A percentile compares a stretch with the other conserved stretches of the same genome.
Evolutionary conservation across 768 basidiomycete species (phyloP).

Genomic region (Hericium alpestre): DNA sequence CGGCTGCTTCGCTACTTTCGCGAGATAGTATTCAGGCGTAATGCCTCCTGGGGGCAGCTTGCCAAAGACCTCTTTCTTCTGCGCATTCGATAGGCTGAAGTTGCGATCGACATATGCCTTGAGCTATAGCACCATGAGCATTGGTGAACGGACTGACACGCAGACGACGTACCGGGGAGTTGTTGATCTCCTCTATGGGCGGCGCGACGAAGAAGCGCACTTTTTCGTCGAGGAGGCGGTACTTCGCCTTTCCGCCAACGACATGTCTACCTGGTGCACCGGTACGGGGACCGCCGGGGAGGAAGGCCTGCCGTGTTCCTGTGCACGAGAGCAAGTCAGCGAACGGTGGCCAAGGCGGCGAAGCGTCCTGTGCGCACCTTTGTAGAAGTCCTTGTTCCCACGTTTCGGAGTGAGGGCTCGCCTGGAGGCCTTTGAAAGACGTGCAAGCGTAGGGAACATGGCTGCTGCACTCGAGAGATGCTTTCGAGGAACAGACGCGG

Average conservation of each 20-base stretch:
- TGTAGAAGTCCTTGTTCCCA: constrained; percentile 95
- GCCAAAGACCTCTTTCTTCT: constrained; percentile 22
- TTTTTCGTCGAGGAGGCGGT: constrained; percentile 70
- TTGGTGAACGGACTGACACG: neutral
- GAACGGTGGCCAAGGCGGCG: neutral
- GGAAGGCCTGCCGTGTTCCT: constrained; percentile 77
- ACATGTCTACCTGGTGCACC: constrained; percentile 85
- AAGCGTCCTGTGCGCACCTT: constrained; percentile 44
- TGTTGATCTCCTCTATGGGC: constrained; percentile 49
- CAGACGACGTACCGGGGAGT: constrained; percentile 38
- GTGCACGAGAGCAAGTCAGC: neutral
- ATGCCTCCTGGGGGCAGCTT: constrained; percentile 25
- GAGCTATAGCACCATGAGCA: constrained; percentile 30
- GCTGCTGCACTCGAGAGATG: neutral
- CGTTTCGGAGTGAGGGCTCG: constrained; percentile 74
- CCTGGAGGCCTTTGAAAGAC: constrained; percentile 76
- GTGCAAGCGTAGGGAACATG: constrained; percentile 21
- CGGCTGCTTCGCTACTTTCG: constrained; percentile 17
- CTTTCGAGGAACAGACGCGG: neutral
- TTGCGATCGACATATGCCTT: constrained; percentile 55
- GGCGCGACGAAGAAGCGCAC: constrained; percentile 81
- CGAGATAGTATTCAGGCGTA: constrained; percentile 19
- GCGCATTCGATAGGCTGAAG: constrained; percentile 25
- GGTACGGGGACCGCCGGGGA: constrained; percentile 78
- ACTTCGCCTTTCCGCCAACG: constrained; percentile 66